phyloP scores from a whole-genome alignment of 139 green algal genomes.

The Tetratostichococcus sp. region DNA sequence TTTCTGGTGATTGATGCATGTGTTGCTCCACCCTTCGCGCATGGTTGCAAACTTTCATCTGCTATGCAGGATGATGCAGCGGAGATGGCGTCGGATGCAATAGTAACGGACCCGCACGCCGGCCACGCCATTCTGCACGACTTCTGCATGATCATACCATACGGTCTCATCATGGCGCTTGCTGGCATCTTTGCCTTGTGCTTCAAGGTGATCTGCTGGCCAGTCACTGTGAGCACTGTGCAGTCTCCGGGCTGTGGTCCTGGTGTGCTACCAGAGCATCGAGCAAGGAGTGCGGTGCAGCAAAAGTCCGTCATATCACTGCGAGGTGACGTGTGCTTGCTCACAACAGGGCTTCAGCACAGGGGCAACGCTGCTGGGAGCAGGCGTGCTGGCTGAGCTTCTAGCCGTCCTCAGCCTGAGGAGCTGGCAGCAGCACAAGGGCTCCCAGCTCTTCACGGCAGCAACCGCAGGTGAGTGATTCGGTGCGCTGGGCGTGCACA shows the following conservation, averaged over 20 bases:
- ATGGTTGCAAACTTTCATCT: background rate
- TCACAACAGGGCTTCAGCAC: no score
- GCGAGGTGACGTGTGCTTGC: no score
- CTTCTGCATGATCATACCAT: constrained; percentile 85
- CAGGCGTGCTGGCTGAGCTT: constrained; percentile 15
- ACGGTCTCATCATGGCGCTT: constrained; percentile 41
- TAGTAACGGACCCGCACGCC: background rate
- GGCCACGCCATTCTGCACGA: constrained; percentile 68
- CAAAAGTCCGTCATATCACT: no score
- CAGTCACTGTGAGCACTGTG: no score
- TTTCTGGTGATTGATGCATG: no score
- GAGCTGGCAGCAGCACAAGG: constrained; percentile 36
- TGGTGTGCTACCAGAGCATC: no score
- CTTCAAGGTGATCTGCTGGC: constrained; percentile 26
- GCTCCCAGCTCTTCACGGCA: constrained; percentile 40
- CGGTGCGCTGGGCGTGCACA: constrained; percentile 23
- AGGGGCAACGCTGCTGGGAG: background rate
- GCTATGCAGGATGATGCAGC: background rate
- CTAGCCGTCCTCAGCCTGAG: constrained; percentile 45
- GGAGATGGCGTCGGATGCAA: background rate
- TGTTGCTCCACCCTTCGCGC: no score
- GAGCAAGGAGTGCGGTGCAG: constrained; percentile 20
- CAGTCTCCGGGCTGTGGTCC: no score
- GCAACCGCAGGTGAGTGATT: constrained; percentile 32
- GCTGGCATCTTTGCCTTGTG: constrained; percentile 35